A percentile compares a stretch with the other conserved stretches of the same genome.
Evolutionary conservation across 2,329 filamentous ascomycete genomes (phyloP).

Genomic region (Camptophora hylomeconis): DNA sequence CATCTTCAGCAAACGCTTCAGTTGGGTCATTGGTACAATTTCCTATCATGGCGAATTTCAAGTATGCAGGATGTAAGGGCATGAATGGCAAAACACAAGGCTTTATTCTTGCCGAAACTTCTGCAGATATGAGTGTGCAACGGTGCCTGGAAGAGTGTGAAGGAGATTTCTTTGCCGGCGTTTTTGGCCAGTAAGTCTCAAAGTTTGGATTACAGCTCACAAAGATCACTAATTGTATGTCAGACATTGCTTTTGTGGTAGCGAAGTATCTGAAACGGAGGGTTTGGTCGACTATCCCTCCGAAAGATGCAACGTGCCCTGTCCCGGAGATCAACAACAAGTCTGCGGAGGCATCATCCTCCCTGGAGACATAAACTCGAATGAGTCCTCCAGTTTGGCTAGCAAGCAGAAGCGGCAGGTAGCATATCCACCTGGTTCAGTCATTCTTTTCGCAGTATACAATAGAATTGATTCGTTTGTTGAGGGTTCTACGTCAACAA

Average conservation of each 20-base stretch:
- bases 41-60: too few relatives aligned
- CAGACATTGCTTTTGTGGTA: constrained; percentile 2
- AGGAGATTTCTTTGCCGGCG: constrained; percentile 2
- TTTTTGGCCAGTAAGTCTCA: constrained; percentile 9
- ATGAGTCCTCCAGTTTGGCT: constrained; percentile 1
- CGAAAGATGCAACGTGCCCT: constrained; percentile 10
- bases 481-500: constrained; percentile 2
- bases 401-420: constrained; percentile 5
- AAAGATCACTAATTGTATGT: background rate
- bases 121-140: constrained; percentile 9
- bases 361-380: background rate
- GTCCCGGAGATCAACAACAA: constrained; percentile 9
- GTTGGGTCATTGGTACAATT: background rate
- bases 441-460: constrained; percentile 11
- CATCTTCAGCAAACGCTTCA: background rate
- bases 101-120: constrained; percentile 7
- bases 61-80: too few relatives aligned
- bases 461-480: constrained; percentile 8
- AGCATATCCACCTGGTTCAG: constrained; percentile 4
- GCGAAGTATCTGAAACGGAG: background rate
- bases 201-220: background rate
- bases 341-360: constrained; percentile 10
- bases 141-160: constrained; percentile 8
- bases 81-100: too few relatives aligned
- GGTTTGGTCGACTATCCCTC: constrained; percentile 11